Evolutionary conservation across 371 early-diverging fungal genomes (phyloP).

Genomic region (Nematocida parisii): DNA sequence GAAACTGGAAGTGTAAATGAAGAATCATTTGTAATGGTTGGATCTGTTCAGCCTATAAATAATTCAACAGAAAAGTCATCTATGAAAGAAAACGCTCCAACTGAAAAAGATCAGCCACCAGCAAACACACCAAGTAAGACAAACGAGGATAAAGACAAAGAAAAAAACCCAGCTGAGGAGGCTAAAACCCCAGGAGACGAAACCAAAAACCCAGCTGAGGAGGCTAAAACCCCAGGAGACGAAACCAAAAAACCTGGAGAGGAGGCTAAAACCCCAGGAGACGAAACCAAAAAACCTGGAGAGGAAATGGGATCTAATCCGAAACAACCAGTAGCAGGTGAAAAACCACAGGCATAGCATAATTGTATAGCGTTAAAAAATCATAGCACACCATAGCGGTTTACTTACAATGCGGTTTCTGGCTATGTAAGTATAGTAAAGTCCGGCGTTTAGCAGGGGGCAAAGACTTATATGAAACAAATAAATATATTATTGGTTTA

Average conservation of each 20-base stretch:
- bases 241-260: background rate
- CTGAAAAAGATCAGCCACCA: background rate
- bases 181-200: background rate
- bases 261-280: background rate
- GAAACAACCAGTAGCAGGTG: background rate
- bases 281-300: background rate
- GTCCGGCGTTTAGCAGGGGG: too few species aligned
- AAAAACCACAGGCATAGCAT: too few species aligned
- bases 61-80: background rate
- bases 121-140: background rate
- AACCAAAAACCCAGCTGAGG: background rate
- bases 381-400: too few species aligned
- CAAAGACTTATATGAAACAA: background rate
- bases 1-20: too few species aligned
- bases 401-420: too few species aligned
- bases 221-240: background rate
- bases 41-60: too few species aligned
- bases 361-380: too few species aligned
- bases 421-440: too few species aligned
- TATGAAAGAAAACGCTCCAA: background rate
- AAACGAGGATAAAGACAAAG: background rate
- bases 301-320: background rate
- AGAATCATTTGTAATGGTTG: too few species aligned
- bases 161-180: background rate
- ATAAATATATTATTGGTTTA: background rate